Evolutionary conservation across 805 yeast species (phyloP).

Genomic region (Aciculoconidium aculeatum): DNA sequence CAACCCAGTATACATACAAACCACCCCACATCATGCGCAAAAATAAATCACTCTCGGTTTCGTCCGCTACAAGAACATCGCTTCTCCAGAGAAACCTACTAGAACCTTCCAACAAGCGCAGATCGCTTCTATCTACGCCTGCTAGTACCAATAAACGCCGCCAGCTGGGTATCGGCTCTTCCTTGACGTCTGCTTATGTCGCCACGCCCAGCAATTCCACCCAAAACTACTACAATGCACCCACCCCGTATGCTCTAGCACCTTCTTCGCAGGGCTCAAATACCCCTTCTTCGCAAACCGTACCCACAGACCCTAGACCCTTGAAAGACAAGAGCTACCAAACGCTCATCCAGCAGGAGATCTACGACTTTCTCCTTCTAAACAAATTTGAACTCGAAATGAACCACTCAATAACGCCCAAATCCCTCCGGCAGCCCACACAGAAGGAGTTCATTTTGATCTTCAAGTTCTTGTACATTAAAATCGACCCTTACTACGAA

Average conservation of each 20-base stretch:
- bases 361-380: conserved; percentile 55
- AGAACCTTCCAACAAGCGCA: conserved; percentile 16
- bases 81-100: conserved; percentile 12
- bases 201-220: conserved; percentile 8
- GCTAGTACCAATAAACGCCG: conserved; percentile 24
- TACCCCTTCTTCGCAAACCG: conserved; percentile 3
- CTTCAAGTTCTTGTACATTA: conserved; percentile 73
- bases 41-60: conserved; percentile 16
- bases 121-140: conserved; percentile 29
- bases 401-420: conserved; percentile 60
- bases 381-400: conserved; percentile 71
- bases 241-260: no score
- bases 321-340: conserved; percentile 69
- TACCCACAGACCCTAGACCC: conserved; percentile 61
- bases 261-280: conserved; percentile 13
- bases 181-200: conserved; percentile 5
- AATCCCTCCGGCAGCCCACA: conserved; percentile 69
- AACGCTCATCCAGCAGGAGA: conserved; percentile 55
- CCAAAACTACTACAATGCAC: no score
- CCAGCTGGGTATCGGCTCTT: conserved; percentile 10
- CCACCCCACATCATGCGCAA: conserved; percentile 12
- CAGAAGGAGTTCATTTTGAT: conserved; percentile 78
- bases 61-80: conserved; percentile 16
- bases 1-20: conserved; percentile 1
- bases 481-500: conserved; percentile 72